phyloP scores from a whole-genome alignment of 1,139 yeast species.

The Suhomyces guaymorum region DNA sequence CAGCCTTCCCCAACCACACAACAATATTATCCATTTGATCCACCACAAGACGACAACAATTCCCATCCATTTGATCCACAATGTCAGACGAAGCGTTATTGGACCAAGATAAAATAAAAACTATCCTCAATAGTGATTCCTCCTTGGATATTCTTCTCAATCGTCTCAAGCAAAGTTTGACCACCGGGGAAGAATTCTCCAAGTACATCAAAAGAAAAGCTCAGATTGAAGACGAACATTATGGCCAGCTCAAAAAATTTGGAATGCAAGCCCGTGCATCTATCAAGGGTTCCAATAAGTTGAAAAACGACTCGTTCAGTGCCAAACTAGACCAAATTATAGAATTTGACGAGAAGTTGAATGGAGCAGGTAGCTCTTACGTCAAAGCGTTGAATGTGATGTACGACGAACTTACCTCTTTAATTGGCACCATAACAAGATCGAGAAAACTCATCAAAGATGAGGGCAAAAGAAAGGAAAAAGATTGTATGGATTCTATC shows the following conservation, averaged over 20 bases:
- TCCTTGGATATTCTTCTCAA: conserved; percentile 64
- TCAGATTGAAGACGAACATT: conserved; percentile 75
- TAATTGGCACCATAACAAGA: conserved; percentile 67
- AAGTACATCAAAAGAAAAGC: conserved; percentile 79
- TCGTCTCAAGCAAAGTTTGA: conserved; percentile 75
- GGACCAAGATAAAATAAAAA: conserved; percentile 31
- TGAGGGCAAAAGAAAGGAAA: conserved; percentile 77
- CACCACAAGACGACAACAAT: not conserved
- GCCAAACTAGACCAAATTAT: conserved; percentile 66
- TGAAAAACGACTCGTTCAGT: conserved; percentile 71
- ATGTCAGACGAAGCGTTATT: conserved; percentile 25
- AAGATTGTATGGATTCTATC: conserved; percentile 80
- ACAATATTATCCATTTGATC: not conserved
- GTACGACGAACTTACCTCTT: conserved; percentile 81
- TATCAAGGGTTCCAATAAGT: conserved; percentile 44
- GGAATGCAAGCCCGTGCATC: conserved; percentile 55
- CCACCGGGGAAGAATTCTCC: conserved; percentile 82
- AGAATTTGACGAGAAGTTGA: conserved; percentile 74
- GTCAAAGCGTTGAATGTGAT: conserved; percentile 78
- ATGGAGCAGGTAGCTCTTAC: conserved; percentile 72
- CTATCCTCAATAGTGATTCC: conserved; percentile 40
- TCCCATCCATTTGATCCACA: no score
- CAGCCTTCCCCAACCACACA: no score
- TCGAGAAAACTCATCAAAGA: conserved; percentile 79
- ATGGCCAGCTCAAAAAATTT: conserved; percentile 68